A percentile compares a stretch with the other conserved stretches of the same genome.
phyloP scores from a whole-genome alignment of 306 rosid species.

The Quercus cerris region DNA sequence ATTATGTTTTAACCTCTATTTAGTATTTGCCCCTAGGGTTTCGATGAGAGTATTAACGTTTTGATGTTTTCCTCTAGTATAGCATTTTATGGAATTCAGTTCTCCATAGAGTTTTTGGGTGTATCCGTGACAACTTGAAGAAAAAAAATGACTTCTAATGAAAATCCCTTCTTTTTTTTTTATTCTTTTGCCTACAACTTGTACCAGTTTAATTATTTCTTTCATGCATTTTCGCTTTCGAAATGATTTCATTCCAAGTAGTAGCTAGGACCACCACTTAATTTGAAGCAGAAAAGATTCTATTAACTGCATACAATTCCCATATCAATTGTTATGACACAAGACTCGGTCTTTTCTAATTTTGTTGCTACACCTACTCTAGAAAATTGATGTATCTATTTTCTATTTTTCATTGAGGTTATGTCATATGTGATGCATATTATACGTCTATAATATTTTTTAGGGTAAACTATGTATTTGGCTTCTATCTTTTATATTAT shows the following conservation, averaged over 20 bases:
- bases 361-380: conserved; percentile 35
- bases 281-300: conserved; percentile 12
- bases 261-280: conserved; percentile 60
- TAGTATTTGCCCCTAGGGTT: background rate
- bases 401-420: too few species aligned
- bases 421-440: too few species aligned
- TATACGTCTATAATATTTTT: too few species aligned
- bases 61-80: conserved; percentile 8
- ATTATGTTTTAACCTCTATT: conserved; percentile 21
- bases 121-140: conserved; percentile 1
- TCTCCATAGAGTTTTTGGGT: background rate
- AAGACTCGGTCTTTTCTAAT: conserved; percentile 31
- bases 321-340: conserved; percentile 18
- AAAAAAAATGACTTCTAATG: background rate
- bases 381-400: conserved; percentile 19
- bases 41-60: conserved; percentile 16
- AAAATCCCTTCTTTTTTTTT: background rate
- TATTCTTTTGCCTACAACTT: conserved; percentile 18
- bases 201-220: conserved; percentile 25
- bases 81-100: conserved; percentile 1
- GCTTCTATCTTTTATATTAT: accelerated
- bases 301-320: conserved; percentile 32
- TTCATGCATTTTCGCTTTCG: conserved; percentile 60
- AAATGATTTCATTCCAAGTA: conserved; percentile 62
- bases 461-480: too few species aligned